A percentile compares a stretch with the other conserved stretches of the same genome.
These are phyloP conservation scores for Batrachochytrium dendrobatidis DNA, from an alignment of 371 early-diverging fungal species.

Conservation along the genomic window DNA sequence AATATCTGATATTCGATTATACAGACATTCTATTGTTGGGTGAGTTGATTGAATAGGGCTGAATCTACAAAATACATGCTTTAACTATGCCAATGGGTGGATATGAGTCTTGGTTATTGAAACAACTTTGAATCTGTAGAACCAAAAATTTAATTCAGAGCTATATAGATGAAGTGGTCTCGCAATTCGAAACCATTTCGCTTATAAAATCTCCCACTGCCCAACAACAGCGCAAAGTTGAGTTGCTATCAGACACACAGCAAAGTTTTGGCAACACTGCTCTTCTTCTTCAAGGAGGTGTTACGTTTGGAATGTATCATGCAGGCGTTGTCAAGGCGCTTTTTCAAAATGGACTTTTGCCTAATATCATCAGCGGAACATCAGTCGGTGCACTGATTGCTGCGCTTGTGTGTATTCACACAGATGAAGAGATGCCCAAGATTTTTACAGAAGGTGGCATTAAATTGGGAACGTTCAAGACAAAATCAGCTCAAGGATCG, in stretches of 20 bases:
- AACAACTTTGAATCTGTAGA: conserved; percentile 26
- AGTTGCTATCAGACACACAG: conserved; percentile 69
- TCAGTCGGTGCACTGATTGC: conserved; percentile 85
- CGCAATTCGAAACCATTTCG: conserved; percentile 59
- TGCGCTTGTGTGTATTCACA: conserved; percentile 69
- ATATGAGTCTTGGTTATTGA: too few species aligned
- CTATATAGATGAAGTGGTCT: conserved; percentile 69
- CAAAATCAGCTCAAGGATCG: conserved; percentile 24
- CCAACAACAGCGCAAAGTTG: conserved; percentile 43
- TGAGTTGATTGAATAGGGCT: background rate
- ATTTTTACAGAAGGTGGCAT: conserved; percentile 38
- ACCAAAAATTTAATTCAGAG: conserved; percentile 66
- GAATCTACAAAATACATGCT: background rate
- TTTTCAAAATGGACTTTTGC: conserved; percentile 57
- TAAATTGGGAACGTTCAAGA: conserved; percentile 43
- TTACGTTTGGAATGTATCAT: conserved; percentile 58
- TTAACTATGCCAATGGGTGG: too few species aligned
- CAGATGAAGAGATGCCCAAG: conserved; percentile 60
- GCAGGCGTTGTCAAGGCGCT: conserved; percentile 71
- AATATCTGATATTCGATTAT: conserved; percentile 39
- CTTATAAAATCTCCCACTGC: conserved; percentile 31
- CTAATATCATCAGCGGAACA: conserved; percentile 79
- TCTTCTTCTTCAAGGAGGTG: conserved; percentile 76
- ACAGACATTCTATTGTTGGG: conserved; percentile 15
- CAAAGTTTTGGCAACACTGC: conserved; percentile 83